Conservation (phyloP, 1,284 basidiomycete genomes). For the Caloboletus firmus region DNA sequence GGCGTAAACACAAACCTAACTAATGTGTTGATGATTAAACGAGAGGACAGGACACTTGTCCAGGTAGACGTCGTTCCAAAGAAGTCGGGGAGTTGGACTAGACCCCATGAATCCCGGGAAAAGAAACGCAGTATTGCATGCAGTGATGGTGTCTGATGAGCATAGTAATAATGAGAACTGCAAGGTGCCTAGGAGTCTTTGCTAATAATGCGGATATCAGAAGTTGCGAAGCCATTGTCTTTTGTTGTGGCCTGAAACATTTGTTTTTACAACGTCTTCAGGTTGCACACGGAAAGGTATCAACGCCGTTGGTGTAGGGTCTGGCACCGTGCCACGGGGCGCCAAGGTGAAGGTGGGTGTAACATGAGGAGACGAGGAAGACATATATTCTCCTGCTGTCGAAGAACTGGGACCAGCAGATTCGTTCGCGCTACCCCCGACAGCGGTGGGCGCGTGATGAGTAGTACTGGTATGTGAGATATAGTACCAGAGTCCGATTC, state of each 20-base stretch:
- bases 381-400: slow-evolving; percentile 1
- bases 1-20: slow-evolving; percentile 29
- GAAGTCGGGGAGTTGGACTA: neutral
- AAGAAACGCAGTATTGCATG: slow-evolving; percentile 6
- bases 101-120: slow-evolving; percentile 1
- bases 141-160: slow-evolving; percentile 1
- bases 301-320: slow-evolving; percentile 15
- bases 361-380: slow-evolving; percentile 31
- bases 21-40: slow-evolving; percentile 32
- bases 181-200: neutral
- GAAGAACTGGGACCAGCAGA: slow-evolving; percentile 21
- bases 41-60: slow-evolving; percentile 42
- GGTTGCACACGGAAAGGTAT: slow-evolving; percentile 2
- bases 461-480: slow-evolving; percentile 50
- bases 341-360: slow-evolving; percentile 51
- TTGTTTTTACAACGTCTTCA: slow-evolving; percentile 3
- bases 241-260: slow-evolving; percentile 10
- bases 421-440: slow-evolving; percentile 68
- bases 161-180: neutral
- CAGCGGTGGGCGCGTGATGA: slow-evolving; percentile 53
- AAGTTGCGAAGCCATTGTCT: slow-evolving; percentile 14
- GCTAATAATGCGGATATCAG: slow-evolving; percentile 6
- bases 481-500: slow-evolving; percentile 60
- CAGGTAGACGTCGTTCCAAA: slow-evolving; percentile 27
- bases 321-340: slow-evolving; percentile 22